Percentiles rank a stretch among this genome's conserved stretches.
Conservation (phyloP, 495 filamentous ascomycete genomes). For the Penicillium turbatum region DNA sequence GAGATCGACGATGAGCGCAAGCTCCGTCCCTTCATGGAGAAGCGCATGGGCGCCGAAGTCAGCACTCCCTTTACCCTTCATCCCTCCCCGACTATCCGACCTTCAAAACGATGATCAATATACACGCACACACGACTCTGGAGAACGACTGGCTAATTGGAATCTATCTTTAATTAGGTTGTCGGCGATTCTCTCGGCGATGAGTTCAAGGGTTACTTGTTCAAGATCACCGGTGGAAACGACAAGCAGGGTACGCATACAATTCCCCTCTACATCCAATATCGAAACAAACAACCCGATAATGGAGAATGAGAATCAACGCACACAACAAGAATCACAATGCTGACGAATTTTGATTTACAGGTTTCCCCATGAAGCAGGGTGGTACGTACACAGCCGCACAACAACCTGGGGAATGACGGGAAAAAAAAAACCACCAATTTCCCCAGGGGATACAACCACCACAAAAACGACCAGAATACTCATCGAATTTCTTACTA, state of each 20-base stretch:
- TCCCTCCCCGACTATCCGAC: conserved; percentile 7
- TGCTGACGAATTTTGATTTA: conserved; percentile 24
- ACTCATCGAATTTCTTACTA: conserved; percentile 29
- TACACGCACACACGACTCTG: conserved; percentile 12
- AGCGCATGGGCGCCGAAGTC: conserved; percentile 97
- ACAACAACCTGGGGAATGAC: conserved; percentile 7
- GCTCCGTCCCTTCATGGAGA: conserved; percentile 80
- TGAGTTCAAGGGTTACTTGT: conserved; percentile 94
- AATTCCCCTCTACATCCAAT: background rate
- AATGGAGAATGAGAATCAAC: background rate
- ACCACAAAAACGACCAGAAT: conserved; percentile 12
- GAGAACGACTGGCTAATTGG: conserved; percentile 39
- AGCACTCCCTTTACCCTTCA: conserved; percentile 29
- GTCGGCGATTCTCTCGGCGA: conserved; percentile 88
- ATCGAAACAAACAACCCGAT: background rate
- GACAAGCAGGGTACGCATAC: conserved; percentile 82
- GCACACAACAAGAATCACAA: conserved; percentile 4
- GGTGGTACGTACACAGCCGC: conserved; percentile 54
- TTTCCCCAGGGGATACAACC: conserved; percentile 10
- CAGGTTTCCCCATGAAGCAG: conserved; percentile 99
- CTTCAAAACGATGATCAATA: conserved; percentile 6
- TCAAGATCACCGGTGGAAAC: conserved; percentile 97
- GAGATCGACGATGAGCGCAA: conserved; percentile 98
- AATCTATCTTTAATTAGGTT: conserved; percentile 36
- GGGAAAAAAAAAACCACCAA: conserved; percentile 1